Conservation (phyloP, 1,284 basidiomycete genomes). For the Vanrija sp. region DNA sequence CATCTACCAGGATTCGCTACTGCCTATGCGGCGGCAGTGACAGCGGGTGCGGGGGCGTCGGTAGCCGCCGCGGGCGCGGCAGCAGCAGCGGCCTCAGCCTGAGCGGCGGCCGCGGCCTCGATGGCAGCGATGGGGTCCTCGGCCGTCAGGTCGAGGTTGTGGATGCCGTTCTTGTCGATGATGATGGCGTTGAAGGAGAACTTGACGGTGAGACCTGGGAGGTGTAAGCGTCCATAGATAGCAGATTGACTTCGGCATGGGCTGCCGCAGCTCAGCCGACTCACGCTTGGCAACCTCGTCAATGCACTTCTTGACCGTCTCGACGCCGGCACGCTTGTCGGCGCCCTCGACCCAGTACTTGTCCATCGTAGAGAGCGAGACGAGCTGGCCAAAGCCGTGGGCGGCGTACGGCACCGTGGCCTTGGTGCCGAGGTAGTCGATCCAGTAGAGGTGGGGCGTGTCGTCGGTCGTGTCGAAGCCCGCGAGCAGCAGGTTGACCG, state of each 20-base stretch:
- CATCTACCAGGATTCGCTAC: slow-evolving; percentile 5
- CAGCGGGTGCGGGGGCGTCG: slow-evolving; percentile 1
- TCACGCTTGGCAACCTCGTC: slow-evolving; percentile 77
- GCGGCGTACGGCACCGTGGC: slow-evolving; percentile 81
- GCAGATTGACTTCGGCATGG: too few species aligned
- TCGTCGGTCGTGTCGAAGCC: slow-evolving; percentile 72
- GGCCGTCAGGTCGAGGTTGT: slow-evolving; percentile 59
- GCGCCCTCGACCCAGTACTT: slow-evolving; percentile 57
- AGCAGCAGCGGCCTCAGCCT: slow-evolving; percentile 15
- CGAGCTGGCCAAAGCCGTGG: slow-evolving; percentile 92
- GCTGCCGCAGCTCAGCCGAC: slow-evolving; percentile 15
- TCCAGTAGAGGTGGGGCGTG: slow-evolving; percentile 58
- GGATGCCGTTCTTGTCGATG: slow-evolving; percentile 82
- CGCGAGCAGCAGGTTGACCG: slow-evolving; percentile 88
- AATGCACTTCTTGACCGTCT: slow-evolving; percentile 77
- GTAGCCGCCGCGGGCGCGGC: neutral
- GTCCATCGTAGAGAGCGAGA: slow-evolving; percentile 87
- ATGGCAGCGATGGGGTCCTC: slow-evolving; percentile 36
- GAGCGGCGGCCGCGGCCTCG: slow-evolving; percentile 22
- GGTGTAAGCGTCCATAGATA: neutral
- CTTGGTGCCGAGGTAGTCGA: slow-evolving; percentile 21
- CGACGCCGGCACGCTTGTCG: slow-evolving; percentile 70
- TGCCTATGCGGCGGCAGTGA: slow-evolving; percentile 10
- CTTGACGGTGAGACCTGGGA: slow-evolving; percentile 64
- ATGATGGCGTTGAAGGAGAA: slow-evolving; percentile 85